Percentiles rank a stretch among this genome's conserved stretches.
Conservation (phyloP, 1,284 basidiomycete genomes). For the Moesziomyces parantarcticus region DNA sequence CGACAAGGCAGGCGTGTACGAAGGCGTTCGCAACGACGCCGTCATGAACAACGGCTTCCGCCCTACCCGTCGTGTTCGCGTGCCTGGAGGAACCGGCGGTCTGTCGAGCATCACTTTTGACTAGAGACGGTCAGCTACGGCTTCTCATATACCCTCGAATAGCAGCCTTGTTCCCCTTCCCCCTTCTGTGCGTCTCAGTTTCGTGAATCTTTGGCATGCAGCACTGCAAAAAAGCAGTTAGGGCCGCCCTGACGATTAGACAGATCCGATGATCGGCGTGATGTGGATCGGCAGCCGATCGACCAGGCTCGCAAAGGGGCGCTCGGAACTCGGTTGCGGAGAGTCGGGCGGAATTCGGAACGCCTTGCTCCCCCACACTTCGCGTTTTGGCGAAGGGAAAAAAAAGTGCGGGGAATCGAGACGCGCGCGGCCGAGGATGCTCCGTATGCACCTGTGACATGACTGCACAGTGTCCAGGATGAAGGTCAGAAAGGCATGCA, state of each 20-base stretch:
- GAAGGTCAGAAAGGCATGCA: not conserved
- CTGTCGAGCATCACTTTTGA: slow-evolving; percentile 53
- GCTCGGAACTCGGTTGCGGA: not conserved
- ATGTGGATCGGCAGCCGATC: not conserved
- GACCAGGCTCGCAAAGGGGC: not conserved
- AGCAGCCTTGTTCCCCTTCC: no score
- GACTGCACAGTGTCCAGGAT: not conserved
- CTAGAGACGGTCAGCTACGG: slow-evolving; percentile 5
- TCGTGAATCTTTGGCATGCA: no score
- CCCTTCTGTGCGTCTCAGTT: no score
- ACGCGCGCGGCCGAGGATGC: slow-evolving; percentile 1
- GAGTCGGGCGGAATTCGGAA: slow-evolving; percentile 11
- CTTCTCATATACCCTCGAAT: slow-evolving; percentile 29
- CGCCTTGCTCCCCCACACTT: no score
- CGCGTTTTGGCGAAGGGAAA: not conserved
- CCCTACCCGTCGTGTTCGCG: slow-evolving; percentile 53
- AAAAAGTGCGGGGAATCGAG: slow-evolving; percentile 16
- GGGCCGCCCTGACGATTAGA: no score
- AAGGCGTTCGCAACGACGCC: slow-evolving; percentile 43
- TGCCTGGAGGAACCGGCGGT: slow-evolving; percentile 54
- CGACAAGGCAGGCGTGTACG: slow-evolving; percentile 39
- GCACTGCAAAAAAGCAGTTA: no score
- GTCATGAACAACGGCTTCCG: slow-evolving; percentile 56
- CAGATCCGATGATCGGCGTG: not conserved
- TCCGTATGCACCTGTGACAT: slow-evolving; percentile 13